Percentiles rank a stretch among this genome's conserved stretches.
Evolutionary conservation across 495 filamentous ascomycete species (phyloP).

Genomic region (Choiromyces venosus): DNA sequence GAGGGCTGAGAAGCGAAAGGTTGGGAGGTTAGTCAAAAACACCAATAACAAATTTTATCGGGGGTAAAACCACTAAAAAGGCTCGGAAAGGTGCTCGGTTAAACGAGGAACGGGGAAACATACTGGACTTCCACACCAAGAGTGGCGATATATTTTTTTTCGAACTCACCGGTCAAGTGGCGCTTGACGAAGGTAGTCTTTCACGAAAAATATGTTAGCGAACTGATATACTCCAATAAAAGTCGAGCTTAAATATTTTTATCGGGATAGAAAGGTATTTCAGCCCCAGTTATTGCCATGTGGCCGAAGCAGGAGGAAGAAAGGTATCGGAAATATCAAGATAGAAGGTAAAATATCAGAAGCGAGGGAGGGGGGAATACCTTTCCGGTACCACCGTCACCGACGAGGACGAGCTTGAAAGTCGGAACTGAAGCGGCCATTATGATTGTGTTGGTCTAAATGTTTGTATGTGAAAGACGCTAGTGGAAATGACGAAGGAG

Average conservation of each 20-base stretch:
- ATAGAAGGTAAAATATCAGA: constrained; percentile 13
- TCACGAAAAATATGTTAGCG: constrained; percentile 20
- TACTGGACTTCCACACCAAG: constrained; percentile 96
- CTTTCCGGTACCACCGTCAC: constrained; percentile 99
- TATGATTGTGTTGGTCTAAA: constrained; percentile 15
- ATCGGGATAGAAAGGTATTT: constrained; percentile 10
- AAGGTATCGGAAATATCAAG: constrained; percentile 18
- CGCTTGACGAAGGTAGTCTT: constrained; percentile 99
- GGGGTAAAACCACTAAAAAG: constrained; percentile 29
- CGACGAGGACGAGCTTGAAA: constrained; percentile 99
- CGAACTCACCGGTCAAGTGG: constrained; percentile 98
- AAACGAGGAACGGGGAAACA: constrained; percentile 72
- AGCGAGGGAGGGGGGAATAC: constrained; percentile 51
- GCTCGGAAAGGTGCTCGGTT: constrained; percentile 59
- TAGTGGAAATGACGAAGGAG: constrained; percentile 17
- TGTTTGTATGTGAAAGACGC: constrained; percentile 10
- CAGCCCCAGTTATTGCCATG: neutral
- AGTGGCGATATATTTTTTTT: constrained; percentile 99
- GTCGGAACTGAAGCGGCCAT: constrained; percentile 54
- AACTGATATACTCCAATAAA: constrained; percentile 7
- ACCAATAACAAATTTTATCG: constrained; percentile 20
- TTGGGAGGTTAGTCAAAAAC: constrained; percentile 37
- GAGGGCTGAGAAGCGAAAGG: constrained; percentile 34
- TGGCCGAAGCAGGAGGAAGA: neutral
- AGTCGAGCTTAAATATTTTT: constrained; percentile 24